These are phyloP conservation scores for Ormosia emarginata DNA, from an alignment of 306 rosid genomes.

Conservation along the genomic window DNA sequence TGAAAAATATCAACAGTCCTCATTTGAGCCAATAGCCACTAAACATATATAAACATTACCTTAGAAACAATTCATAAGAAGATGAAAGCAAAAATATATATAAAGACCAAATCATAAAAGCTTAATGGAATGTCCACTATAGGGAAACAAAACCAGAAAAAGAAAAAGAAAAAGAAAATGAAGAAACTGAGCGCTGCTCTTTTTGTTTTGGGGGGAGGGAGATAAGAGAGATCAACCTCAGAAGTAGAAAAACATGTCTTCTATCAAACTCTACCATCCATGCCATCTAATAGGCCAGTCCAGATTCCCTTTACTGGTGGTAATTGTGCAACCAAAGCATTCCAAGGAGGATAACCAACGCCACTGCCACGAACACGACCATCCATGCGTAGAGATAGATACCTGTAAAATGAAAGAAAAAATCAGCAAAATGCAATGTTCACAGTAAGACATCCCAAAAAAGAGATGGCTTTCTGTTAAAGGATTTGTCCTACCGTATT, in stretches of 20 bases:
- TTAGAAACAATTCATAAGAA: neutral
- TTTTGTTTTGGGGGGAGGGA: neutral
- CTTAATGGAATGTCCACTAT: neutral
- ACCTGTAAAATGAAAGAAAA: constrained; percentile 39
- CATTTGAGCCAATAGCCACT: neutral
- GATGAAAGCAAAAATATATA: neutral
- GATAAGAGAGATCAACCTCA: constrained; percentile 10
- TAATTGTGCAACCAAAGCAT: constrained; percentile 85
- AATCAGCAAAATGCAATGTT: neutral
- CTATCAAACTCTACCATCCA: constrained; percentile 89
- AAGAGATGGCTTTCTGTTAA: neutral
- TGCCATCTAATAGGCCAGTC: constrained; percentile 91
- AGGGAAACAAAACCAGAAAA: constrained; percentile 3
- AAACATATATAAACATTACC: neutral
- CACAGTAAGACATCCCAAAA: neutral
- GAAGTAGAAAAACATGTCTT: constrained; percentile 11
- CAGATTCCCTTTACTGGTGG: constrained; percentile 91
- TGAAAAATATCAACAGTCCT: neutral
- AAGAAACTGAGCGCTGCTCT: neutral
- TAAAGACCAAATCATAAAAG: neutral
- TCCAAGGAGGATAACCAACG: constrained; percentile 97
- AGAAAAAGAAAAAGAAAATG: neutral
- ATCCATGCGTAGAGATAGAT: constrained; percentile 82
- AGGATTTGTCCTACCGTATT: neutral
- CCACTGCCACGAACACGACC: constrained; percentile 98